These are phyloP conservation scores for Annulohypoxylon maeteangense DNA, from an alignment of 495 filamentous ascomycete genomes.

Conservation along the genomic window DNA sequence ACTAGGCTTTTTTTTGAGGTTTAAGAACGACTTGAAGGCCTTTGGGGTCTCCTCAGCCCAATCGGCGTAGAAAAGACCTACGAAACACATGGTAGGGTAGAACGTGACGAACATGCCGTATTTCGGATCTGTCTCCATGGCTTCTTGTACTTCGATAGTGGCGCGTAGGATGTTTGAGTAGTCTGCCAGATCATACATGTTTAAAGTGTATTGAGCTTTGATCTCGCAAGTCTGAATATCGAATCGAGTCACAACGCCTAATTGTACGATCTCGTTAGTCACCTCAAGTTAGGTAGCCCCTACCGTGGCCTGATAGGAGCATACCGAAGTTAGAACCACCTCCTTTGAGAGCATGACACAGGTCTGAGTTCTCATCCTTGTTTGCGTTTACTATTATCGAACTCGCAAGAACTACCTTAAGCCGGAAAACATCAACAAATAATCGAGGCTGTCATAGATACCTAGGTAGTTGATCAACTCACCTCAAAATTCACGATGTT, in stretches of 20 bases:
- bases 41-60: constrained; percentile 5
- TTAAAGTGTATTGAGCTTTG: constrained; percentile 18
- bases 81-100: constrained; percentile 34
- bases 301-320: too few species aligned
- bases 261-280: not conserved
- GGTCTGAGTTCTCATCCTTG: not conserved
- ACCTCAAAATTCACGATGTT: not conserved
- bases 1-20: constrained; percentile 18
- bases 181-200: constrained; percentile 21
- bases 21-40: constrained; percentile 17
- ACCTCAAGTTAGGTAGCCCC: not conserved
- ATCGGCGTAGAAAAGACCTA: constrained; percentile 45
- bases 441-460: not conserved
- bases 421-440: not conserved
- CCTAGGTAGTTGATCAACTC: not conserved
- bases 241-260: constrained; percentile 17
- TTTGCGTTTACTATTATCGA: constrained; percentile 5
- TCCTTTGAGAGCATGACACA: constrained; percentile 6
- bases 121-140: constrained; percentile 26
- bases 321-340: constrained; percentile 18
- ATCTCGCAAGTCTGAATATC: constrained; percentile 12
- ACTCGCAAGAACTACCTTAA: constrained; percentile 5
- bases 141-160: constrained; percentile 12
- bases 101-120: constrained; percentile 40
- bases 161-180: constrained; percentile 24